phyloP scores from a whole-genome alignment of 1,284 basidiomycete species.

The Cryptococcus floricola region DNA sequence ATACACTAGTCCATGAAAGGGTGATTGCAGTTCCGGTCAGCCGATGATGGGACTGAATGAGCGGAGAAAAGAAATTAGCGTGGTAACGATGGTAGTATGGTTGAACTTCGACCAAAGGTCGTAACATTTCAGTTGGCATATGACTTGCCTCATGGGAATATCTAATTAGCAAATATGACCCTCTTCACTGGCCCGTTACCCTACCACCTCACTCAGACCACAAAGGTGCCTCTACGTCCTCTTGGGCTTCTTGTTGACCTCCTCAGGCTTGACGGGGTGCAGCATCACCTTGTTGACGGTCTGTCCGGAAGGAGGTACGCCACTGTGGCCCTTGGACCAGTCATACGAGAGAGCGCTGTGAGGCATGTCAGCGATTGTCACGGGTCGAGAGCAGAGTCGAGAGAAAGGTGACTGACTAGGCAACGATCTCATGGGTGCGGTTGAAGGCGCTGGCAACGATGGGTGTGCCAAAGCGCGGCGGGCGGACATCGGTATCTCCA shows the following conservation, averaged over 20 bases:
- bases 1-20: too few relatives aligned
- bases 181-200: not conserved
- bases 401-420: conserved; percentile 55
- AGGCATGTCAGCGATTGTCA: conserved; percentile 5
- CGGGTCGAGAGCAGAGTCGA: conserved; percentile 7
- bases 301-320: conserved; percentile 63
- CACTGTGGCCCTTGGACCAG: conserved; percentile 83
- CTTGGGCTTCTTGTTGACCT: conserved; percentile 59
- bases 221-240: conserved; percentile 1
- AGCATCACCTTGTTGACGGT: conserved; percentile 83
- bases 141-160: not conserved
- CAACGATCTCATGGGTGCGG: conserved; percentile 78
- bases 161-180: not conserved
- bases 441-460: conserved; percentile 69
- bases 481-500: conserved; percentile 64
- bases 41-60: too few relatives aligned
- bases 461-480: conserved; percentile 36
- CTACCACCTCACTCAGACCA: not conserved
- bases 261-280: conserved; percentile 83
- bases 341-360: conserved; percentile 70
- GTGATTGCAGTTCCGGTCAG: too few relatives aligned
- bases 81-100: too few relatives aligned
- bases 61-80: too few relatives aligned
- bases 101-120: not conserved
- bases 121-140: not conserved